Conservation (phyloP, 129 eudicot species). For the Tanacetum coccineum region DNA sequence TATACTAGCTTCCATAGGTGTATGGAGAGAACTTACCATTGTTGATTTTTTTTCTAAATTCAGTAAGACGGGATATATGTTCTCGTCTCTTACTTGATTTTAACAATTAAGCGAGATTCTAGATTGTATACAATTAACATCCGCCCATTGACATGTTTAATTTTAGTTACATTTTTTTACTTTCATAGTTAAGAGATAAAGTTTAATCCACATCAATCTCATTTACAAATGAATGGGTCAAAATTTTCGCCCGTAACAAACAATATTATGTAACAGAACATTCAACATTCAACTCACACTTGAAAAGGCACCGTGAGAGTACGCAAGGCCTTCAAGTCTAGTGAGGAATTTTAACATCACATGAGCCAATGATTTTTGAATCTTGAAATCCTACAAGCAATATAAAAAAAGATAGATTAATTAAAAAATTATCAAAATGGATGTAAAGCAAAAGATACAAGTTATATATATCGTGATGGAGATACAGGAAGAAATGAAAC, state of each 20-base stretch:
- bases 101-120: background rate
- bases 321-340: conserved; percentile 85
- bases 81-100: too few relatives aligned
- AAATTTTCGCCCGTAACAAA: too few relatives aligned
- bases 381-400: conserved; percentile 69
- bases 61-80: conserved; percentile 85
- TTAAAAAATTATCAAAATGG: background rate
- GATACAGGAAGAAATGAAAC: background rate
- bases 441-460: background rate
- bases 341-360: conserved; percentile 93
- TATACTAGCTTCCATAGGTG: background rate
- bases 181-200: too few relatives aligned
- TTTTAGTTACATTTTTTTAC: too few relatives aligned
- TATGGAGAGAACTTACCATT: conserved; percentile 43
- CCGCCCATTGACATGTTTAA: too few relatives aligned
- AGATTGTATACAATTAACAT: background rate
- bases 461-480: too few relatives aligned
- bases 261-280: too few relatives aligned
- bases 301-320: too few relatives aligned
- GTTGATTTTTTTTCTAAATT: conserved; percentile 78
- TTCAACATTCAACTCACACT: too few relatives aligned
- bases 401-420: background rate
- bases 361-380: conserved; percentile 92
- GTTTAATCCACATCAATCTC: too few relatives aligned
- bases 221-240: too few relatives aligned